Conservation (phyloP, 495 filamentous ascomycete genomes). For the Neurospora tetrasperma region DNA sequence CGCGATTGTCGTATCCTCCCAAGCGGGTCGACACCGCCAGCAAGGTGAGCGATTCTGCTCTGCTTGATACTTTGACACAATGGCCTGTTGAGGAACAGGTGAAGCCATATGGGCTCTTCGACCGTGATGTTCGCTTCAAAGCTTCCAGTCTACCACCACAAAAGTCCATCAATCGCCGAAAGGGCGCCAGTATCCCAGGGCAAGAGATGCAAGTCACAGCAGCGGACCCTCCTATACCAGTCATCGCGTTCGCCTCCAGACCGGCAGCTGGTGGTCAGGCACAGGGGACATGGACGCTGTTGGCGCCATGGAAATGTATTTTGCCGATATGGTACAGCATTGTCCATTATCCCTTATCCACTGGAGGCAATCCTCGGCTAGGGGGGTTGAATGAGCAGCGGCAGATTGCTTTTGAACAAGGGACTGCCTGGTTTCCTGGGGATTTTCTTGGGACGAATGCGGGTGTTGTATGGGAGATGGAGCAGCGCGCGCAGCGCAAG, state of each 20-base stretch:
- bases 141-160: conserved; percentile 65
- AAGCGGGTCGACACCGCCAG: conserved; percentile 30
- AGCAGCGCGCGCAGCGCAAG: conserved; percentile 50
- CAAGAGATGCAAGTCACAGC: conserved; percentile 44
- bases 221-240: conserved; percentile 73
- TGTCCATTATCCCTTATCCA: conserved; percentile 76
- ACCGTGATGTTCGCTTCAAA: conserved; percentile 48
- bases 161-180: conserved; percentile 79
- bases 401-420: conserved; percentile 77
- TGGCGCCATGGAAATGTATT: conserved; percentile 90
- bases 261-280: conserved; percentile 31
- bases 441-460: conserved; percentile 79
- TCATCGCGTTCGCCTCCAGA: conserved; percentile 57
- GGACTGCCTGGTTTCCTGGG: conserved; percentile 72
- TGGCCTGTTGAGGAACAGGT: conserved; percentile 61
- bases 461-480: conserved; percentile 65
- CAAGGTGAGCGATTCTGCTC: conserved; percentile 41
- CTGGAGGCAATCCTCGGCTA: conserved; percentile 68
- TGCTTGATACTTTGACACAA: conserved; percentile 45
- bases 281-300: conserved; percentile 70
- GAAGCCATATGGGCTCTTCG: conserved; percentile 52
- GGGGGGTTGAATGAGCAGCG: conserved; percentile 71
- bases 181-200: conserved; percentile 55
- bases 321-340: conserved; percentile 76
- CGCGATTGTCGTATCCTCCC: conserved; percentile 67